Evolutionary conservation across 441 rosid species (phyloP), one percentile per base, ranked within the genome.

Genomic region (Populus hybrid): DNA sequence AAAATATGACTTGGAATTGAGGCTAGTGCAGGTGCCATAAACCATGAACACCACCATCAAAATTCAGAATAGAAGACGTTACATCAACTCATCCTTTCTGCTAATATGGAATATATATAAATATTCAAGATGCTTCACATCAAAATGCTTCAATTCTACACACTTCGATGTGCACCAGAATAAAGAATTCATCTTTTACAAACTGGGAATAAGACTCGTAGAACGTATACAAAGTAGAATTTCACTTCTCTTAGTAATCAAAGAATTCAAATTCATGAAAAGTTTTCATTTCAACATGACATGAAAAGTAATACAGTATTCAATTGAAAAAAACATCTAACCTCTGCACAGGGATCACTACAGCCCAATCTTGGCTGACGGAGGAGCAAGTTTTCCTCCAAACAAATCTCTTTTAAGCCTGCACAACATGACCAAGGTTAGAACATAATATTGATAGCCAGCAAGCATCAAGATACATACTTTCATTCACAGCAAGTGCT

Each of bases 271-370:
- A 57, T 81, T 73, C 68, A 76, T 57, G 28, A 65, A 75, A 79
- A 42, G 36, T 70, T 70, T 72, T 81, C 73, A 76, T 80, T 26
- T 84, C 34, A 74, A 81, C 70, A 73, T 71, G 64, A 79, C 81
- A 73, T 73, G 82, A 80, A 83, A 82, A 63, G 74, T 50, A 73
- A 78, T 83, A 77, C 77, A 83, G 24, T 54, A 73, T 73, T 35
- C 65, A 72, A 67, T 46, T 65, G 65, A 38, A 8, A 63, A 69
- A 50, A 76, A 16, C 57, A 61, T 70, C 82, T 73, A 77, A 81
- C 80, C 84, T 81, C 81, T 68, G 70, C 67, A 26, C 73, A 34
- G 67, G 70, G 70, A 76, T 78, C 76, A 72, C 76, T 50, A 36
- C 46, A 70, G 70, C 69, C 73, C 67, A 70, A 77, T 46, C 73